Base-by-base conservation (phyloP, 2,329 filamentous ascomycete species). In the Nigrospora sphaerica region DNA sequence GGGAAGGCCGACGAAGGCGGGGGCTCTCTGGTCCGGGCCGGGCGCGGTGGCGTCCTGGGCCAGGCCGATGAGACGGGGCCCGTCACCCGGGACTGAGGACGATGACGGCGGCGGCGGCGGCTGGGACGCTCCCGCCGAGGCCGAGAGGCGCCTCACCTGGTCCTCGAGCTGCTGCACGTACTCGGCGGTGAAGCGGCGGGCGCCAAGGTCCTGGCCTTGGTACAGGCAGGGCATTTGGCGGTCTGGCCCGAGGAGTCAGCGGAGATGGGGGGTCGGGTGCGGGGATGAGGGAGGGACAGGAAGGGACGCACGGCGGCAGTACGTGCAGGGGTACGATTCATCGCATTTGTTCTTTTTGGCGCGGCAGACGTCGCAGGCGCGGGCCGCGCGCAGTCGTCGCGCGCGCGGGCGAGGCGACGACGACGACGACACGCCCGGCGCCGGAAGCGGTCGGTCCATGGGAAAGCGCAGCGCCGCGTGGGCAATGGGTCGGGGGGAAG, bases 321-420 rank as follows among this genome's bases (percentile, higher is more conserved):
- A 55, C 14, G 51, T 46, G 44, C 55, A 57, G 69, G n/a, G 70
- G 48, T 64, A 67, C 28, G 58, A 56, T 51, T 73, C 71, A 51
- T 72, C 68, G 53, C 71, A 74, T 51, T 70, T 71, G 56, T 74
- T 72, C 57, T 74, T 74, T 57, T 73, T 72, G 40, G 60, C 50
- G 44, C 71, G 61, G 55, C 71, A 74, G 31, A 67, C 57, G 50
- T 73, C 69, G 52, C 71, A 74, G 3, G 71, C 71, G 46, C 68
- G 66, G 11, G 68, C 64, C 16, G 71, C 68, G n/a, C 69, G 65
- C n/a, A 66, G 65, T 42, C 57, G 41, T 39, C 53, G 42, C 10
- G 34, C 31, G 6, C 40, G 40, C 6, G 16, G 40, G 23, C 6
- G 16, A 13, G 35, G 11, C 18, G 35, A n/a, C n/a, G n/a, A n/a